phyloP scores from a whole-genome alignment of 176 grass and related monocot genomes.

The Eleusine coracana region DNA sequence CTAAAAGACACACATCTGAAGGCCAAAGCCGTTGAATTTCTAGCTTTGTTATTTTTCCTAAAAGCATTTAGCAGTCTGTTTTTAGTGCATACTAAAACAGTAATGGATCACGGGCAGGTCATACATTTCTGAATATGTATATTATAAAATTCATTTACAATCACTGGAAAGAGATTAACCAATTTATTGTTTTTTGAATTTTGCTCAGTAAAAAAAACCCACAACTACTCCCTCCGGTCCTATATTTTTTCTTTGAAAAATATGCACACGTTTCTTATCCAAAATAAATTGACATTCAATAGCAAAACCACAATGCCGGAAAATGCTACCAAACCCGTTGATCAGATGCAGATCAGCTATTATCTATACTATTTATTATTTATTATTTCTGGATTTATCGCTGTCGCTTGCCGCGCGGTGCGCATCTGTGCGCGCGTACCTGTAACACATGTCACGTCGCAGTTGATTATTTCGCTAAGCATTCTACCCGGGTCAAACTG shows the following conservation, averaged over 20 bases:
- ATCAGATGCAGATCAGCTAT: slow-evolving; percentile 16
- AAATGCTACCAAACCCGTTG: slow-evolving; percentile 24
- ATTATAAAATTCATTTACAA: background rate
- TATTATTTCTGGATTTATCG: background rate
- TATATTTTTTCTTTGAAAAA: background rate
- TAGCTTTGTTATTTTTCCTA: background rate
- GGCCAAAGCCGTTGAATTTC: background rate
- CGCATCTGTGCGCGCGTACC: slow-evolving; percentile 23
- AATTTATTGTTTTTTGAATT: background rate
- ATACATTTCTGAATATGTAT: background rate
- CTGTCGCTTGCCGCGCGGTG: slow-evolving; percentile 13
- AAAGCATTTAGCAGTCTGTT: background rate
- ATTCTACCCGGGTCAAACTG: slow-evolving; percentile 57
- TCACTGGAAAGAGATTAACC: background rate
- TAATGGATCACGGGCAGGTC: background rate
- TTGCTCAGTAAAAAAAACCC: background rate
- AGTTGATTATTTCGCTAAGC: slow-evolving; percentile 45
- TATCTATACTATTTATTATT: background rate
- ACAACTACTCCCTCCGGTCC: too few species aligned
- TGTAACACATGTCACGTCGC: slow-evolving; percentile 43
- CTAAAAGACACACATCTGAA: background rate
- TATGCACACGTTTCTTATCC: background rate
- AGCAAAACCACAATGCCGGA: background rate
- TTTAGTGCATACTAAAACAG: background rate
- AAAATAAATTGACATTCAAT: background rate